Conservation (phyloP, 352 stramenopile species). For the Pythium grandisporangium region DNA sequence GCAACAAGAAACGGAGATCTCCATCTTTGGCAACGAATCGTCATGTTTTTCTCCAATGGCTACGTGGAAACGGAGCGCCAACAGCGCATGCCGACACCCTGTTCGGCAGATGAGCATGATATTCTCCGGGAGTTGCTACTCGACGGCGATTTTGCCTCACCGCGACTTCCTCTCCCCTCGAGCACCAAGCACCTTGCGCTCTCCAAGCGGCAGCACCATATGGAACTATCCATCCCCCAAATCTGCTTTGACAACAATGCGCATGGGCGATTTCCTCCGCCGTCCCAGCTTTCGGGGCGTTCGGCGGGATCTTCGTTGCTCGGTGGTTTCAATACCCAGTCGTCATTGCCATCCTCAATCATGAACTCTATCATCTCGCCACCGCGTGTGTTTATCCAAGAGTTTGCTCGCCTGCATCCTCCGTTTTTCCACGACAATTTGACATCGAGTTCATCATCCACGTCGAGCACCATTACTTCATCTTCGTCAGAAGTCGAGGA, state of each 20-base stretch:
- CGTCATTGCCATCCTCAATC: slow-evolving; percentile 32
- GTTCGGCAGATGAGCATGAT: slow-evolving; percentile 52
- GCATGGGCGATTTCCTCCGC: slow-evolving; percentile 42
- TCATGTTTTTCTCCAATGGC: slow-evolving; percentile 67
- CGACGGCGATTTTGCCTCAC: slow-evolving; percentile 58
- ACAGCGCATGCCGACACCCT: slow-evolving; percentile 22
- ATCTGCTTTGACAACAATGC: slow-evolving; percentile 64
- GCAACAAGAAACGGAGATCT: no score
- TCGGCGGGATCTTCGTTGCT: slow-evolving; percentile 23
- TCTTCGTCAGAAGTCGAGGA: slow-evolving; percentile 9
- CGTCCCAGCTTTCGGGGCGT: slow-evolving; percentile 28
- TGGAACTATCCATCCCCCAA: slow-evolving; percentile 61
- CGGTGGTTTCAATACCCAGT: slow-evolving; percentile 24
- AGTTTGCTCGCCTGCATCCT: slow-evolving; percentile 49
- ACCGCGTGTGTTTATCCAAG: slow-evolving; percentile 65
- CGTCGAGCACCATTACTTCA: no score
- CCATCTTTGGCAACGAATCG: no score
- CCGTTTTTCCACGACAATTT: slow-evolving; percentile 56
- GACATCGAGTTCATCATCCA: no score
- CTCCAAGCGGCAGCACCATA: slow-evolving; percentile 41
- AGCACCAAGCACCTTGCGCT: slow-evolving; percentile 28
- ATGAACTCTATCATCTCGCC: slow-evolving; percentile 69
- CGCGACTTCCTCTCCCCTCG: slow-evolving; percentile 34
- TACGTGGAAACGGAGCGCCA: slow-evolving; percentile 61
- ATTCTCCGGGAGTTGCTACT: slow-evolving; percentile 69